Evolutionary conservation across 352 stramenopile species (phyloP).

Genomic region (Globisporangium okanoganense): DNA sequence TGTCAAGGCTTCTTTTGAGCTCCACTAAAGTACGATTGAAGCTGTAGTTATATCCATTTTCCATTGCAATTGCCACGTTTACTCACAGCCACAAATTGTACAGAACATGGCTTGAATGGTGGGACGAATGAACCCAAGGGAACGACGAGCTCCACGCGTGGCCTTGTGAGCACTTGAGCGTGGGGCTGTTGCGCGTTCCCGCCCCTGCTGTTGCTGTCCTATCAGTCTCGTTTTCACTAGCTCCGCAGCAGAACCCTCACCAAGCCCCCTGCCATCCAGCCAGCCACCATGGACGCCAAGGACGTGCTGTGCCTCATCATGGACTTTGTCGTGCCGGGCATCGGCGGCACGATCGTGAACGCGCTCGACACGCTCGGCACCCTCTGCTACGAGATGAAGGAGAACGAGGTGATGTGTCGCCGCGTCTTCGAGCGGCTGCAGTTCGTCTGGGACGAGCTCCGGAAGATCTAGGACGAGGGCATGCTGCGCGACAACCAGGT

Average conservation of each 20-base stretch:
- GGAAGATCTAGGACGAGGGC: constrained; percentile 32
- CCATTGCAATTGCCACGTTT: no score
- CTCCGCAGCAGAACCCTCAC: not conserved
- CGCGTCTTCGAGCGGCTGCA: constrained; percentile 18
- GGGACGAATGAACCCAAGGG: not conserved
- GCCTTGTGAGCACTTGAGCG: not conserved
- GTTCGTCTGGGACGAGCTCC: constrained; percentile 32
- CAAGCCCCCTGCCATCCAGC: no score
- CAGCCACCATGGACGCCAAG: constrained; percentile 6
- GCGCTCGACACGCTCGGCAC: constrained; percentile 24
- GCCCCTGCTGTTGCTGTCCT: not conserved
- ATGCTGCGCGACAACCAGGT: constrained; percentile 30
- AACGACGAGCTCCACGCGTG: not conserved
- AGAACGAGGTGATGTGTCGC: constrained; percentile 19
- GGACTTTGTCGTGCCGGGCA: constrained; percentile 30
- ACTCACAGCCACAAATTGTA: no score
- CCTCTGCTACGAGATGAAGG: constrained; percentile 26
- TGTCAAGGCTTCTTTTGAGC: no score
- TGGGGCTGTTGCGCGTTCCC: not conserved
- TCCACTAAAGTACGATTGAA: no score
- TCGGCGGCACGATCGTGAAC: constrained; percentile 27
- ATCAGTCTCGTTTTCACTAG: not conserved
- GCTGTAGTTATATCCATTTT: no score
- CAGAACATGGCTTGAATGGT: not conserved
- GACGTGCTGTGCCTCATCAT: constrained; percentile 14